phyloP scores from a whole-genome alignment of 1,139 yeast species.

The Hemisphaericaspora subhashii region DNA sequence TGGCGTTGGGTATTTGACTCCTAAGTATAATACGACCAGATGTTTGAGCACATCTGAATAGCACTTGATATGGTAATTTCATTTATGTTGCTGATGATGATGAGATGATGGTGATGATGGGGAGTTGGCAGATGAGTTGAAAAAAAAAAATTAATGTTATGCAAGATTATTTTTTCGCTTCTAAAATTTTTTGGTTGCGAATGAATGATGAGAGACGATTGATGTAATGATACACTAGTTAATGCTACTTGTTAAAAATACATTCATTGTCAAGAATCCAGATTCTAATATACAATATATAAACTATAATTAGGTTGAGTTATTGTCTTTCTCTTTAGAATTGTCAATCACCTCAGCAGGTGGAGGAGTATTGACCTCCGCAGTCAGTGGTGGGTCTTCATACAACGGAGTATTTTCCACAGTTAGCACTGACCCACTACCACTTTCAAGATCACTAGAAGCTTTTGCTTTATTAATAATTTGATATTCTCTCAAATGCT shows the following conservation, averaged over 20 bases:
- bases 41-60: background rate
- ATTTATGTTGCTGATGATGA: background rate
- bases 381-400: conserved; percentile 6
- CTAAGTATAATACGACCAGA: background rate
- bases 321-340: background rate
- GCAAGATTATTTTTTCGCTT: too few relatives aligned
- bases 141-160: too few relatives aligned
- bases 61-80: conserved; percentile 2
- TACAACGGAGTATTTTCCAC: conserved; percentile 6
- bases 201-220: too few relatives aligned
- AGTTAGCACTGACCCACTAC: conserved; percentile 1
- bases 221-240: too few relatives aligned
- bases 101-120: background rate
- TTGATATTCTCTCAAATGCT: conserved; percentile 23
- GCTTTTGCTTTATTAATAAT: conserved; percentile 12
- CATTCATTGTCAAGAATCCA: too few relatives aligned
- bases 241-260: too few relatives aligned
- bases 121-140: too few relatives aligned
- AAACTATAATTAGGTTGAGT: background rate
- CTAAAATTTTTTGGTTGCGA: too few relatives aligned
- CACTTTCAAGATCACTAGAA: background rate
- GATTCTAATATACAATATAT: background rate
- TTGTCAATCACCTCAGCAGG: background rate
- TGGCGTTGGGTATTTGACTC: background rate
- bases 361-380: conserved; percentile 3